Evolutionary conservation across 1,284 basidiomycete species (phyloP), one percentile per base, ranked within the genome.

Genomic region (Boletellus dicymbophilus): DNA sequence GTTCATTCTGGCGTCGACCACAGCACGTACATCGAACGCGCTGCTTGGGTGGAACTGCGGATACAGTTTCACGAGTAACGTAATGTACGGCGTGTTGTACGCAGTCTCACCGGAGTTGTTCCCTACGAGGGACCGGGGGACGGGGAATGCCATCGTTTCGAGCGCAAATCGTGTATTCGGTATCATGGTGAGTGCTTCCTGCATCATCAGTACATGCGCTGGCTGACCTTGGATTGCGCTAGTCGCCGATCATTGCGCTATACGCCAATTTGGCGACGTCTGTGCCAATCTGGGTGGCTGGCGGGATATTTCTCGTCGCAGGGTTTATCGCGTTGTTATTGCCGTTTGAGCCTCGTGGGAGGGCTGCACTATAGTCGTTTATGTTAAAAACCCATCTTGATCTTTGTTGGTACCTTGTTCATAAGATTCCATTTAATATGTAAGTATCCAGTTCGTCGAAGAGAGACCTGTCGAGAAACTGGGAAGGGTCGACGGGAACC

Each of bases 371-470:
- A 49, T 84, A 68, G 44, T 44, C 1, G 6, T 39, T 6, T 36
- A 18, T 16, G 6, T 15, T 10, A 1, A 15, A 4, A 26, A 26
- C 12, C 31, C 28, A 30, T 30, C 28, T 12, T 33, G 31, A 33
- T n/a, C n/a, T n/a, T n/a, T n/a, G n/a, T n/a, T n/a, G n/a, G n/a
- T n/a, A n/a, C n/a, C n/a, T n/a, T n/a, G n/a, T n/a, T n/a, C n/a
- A n/a, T n/a, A n/a, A n/a, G n/a, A n/a, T n/a, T n/a, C n/a, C n/a
- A n/a, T n/a, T n/a, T n/a, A n/a, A n/a, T n/a, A 98, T 82, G 65
- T 95, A 98, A 57, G 98, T 91, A 68, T 98, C 95, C 69, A 95
- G 96, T 49, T 89, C 70, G 47, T 87, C 78, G 59, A 97, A 86
- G 22, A 98, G 78, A 0, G 81, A 75, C 20, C 70, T 66, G 70